These are phyloP conservation scores for Fusarium fujikuroi DNA, from an alignment of 2,329 filamentous ascomycete genomes.

Conservation along the genomic window DNA sequence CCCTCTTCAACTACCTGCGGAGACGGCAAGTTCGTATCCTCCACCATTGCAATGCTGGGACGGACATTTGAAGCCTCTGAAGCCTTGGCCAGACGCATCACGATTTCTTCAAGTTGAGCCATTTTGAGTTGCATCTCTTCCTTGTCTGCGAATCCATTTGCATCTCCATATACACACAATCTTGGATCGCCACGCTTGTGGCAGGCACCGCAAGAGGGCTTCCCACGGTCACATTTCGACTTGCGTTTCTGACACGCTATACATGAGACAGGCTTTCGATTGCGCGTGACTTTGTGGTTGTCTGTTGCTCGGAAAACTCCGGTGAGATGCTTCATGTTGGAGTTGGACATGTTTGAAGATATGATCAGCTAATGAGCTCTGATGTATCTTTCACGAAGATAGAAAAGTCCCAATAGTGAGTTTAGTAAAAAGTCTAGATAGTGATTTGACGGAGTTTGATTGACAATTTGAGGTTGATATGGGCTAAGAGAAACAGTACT, in stretches of 20 bases:
- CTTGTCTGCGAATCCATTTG: slow-evolving; percentile 22
- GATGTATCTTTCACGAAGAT: background rate
- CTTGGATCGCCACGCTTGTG: slow-evolving; percentile 51
- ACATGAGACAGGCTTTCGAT: slow-evolving; percentile 56
- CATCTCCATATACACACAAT: slow-evolving; percentile 49
- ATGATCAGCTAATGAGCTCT: background rate
- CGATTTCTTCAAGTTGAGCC: slow-evolving; percentile 55
- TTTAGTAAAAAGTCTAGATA: background rate
- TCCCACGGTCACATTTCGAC: slow-evolving; percentile 55
- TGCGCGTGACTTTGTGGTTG: slow-evolving; percentile 51
- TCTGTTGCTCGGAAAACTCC: slow-evolving; percentile 53
- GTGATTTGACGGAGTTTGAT: background rate
- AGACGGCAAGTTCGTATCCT: background rate
- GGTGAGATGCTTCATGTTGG: slow-evolving; percentile 39
- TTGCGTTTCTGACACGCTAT: slow-evolving; percentile 56
- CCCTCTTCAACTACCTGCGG: slow-evolving; percentile 10
- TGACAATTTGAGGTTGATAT: background rate
- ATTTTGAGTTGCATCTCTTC: slow-evolving; percentile 55
- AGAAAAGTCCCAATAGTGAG: background rate
- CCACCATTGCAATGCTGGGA: background rate
- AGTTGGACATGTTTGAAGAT: slow-evolving; percentile 36
- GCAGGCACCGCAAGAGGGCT: slow-evolving; percentile 54
- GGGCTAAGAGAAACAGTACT: background rate
- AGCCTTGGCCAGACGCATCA: slow-evolving; percentile 49
- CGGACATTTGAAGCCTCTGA: background rate